Conservation (phyloP, 805 yeast genomes). For the Pichia nanzhaoensis region DNA sequence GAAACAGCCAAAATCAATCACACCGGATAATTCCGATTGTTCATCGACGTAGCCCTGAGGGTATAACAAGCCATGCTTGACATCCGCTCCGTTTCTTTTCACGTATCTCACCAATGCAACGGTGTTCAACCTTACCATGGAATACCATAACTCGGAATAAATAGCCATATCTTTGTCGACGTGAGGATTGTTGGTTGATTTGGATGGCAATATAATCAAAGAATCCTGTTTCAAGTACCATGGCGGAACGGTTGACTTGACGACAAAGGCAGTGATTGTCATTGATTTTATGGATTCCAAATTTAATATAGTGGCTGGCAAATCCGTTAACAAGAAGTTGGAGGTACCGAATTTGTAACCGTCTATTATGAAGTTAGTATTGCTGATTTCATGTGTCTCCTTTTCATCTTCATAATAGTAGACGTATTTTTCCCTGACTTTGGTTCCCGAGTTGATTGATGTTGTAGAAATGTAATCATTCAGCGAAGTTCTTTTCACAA, state of each 20-base stretch:
- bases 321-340: constrained; percentile 46
- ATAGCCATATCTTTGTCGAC: constrained; percentile 32
- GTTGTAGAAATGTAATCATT: constrained; percentile 9
- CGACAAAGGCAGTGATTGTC: constrained; percentile 58
- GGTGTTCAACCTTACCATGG: constrained; percentile 40
- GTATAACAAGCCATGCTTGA: constrained; percentile 13
- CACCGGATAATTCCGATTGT: constrained; percentile 16
- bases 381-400: constrained; percentile 30
- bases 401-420: constrained; percentile 14
- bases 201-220: constrained; percentile 33
- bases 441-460: not conserved
- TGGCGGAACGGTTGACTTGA: constrained; percentile 42
- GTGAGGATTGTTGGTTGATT: too few species aligned
- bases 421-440: constrained; percentile 5
- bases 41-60: constrained; percentile 21
- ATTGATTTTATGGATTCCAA: constrained; percentile 42
- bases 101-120: constrained; percentile 63
- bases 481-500: constrained; percentile 7
- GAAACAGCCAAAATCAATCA: constrained; percentile 33
- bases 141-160: constrained; percentile 43
- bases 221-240: constrained; percentile 58
- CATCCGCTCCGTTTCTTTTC: constrained; percentile 33
- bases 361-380: constrained; percentile 16
- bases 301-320: constrained; percentile 34
- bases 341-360: constrained; percentile 66